Conservation (phyloP, 1,139 yeast genomes). For the Debaryomyces fabryi region DNA sequence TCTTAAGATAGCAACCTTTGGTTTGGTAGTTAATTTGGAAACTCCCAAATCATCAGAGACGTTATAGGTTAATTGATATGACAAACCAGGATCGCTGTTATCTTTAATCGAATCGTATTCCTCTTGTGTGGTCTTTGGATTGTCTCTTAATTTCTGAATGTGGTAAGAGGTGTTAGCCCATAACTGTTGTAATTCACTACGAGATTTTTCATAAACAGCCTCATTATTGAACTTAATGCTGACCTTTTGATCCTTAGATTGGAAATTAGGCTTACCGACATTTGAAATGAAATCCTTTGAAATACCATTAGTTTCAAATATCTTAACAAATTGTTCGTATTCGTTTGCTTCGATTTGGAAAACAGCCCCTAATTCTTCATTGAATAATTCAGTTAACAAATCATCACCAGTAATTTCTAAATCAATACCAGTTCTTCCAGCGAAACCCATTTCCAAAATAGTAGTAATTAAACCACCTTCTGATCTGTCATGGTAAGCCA, state of each 20-base stretch:
- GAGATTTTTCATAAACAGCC: conserved; percentile 51
- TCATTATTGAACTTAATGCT: conserved; percentile 50
- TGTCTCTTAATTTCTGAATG: conserved; percentile 90
- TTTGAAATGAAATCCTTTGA: conserved; percentile 53
- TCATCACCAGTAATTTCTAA: conserved; percentile 47
- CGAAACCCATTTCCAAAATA: conserved; percentile 93
- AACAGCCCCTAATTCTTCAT: conserved; percentile 95
- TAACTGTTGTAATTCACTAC: conserved; percentile 74
- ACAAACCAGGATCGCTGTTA: conserved; percentile 87
- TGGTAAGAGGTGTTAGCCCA: conserved; percentile 93
- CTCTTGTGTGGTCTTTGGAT: conserved; percentile 86
- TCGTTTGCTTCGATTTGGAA: conserved; percentile 75
- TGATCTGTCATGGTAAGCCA: conserved; percentile 94
- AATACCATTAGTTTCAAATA: conserved; percentile 62
- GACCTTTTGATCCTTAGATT: conserved; percentile 49
- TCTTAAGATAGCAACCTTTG: conserved; percentile 93
- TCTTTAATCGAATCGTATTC: conserved; percentile 77
- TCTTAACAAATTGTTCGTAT: conserved; percentile 53
- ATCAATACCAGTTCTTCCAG: conserved; percentile 79
- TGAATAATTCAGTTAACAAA: conserved; percentile 64
- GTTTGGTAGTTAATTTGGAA: conserved; percentile 41
- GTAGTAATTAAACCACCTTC: conserved; percentile 96
- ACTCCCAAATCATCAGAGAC: conserved; percentile 50
- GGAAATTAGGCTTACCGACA: conserved; percentile 67
- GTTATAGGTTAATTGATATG: conserved; percentile 73